Evolutionary conservation across 164 flowering plant genomes (phyloP).

Genomic region (Dillenia suffruticosa): DNA sequence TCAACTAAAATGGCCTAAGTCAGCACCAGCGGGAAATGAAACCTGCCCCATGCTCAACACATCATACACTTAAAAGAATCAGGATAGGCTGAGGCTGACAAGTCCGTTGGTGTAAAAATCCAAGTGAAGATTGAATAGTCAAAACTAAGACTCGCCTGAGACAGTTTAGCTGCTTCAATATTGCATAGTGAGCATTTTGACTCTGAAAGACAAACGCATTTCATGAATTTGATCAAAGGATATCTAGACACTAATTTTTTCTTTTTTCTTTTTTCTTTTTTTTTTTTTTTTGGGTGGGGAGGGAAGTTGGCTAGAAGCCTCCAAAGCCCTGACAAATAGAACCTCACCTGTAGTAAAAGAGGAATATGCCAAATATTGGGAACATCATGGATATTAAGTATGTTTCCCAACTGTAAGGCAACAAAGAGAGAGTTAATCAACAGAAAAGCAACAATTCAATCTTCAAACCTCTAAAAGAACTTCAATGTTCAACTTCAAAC

Average conservation of each 20-base stretch:
- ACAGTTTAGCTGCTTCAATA: conserved; percentile 67
- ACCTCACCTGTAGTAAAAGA: conserved; percentile 74
- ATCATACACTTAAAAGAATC: no score
- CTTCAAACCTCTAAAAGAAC: conserved; percentile 7
- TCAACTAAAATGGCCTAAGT: not conserved
- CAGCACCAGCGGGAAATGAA: not conserved
- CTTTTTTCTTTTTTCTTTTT: no score
- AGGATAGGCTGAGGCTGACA: no score
- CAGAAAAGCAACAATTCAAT: conserved; percentile 1
- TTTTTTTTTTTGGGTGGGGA: no score
- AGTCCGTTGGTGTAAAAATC: no score
- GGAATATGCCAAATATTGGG: conserved; percentile 99
- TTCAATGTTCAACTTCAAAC: conserved; percentile 1
- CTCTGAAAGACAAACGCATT: conserved; percentile 43
- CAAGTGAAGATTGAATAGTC: not conserved
- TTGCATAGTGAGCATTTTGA: conserved; percentile 86
- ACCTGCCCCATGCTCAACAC: not conserved
- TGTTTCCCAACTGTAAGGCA: conserved; percentile 60
- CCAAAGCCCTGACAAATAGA: conserved; percentile 2
- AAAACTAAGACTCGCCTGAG: conserved; percentile 38
- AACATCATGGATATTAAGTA: conserved; percentile 88
- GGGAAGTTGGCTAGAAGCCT: not conserved
- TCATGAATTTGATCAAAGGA: conserved; percentile 12
- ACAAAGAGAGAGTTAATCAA: not conserved
- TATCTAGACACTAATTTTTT: not conserved